Conservation (phyloP, 2,329 filamentous ascomycete genomes). For the Nemania abortiva region DNA sequence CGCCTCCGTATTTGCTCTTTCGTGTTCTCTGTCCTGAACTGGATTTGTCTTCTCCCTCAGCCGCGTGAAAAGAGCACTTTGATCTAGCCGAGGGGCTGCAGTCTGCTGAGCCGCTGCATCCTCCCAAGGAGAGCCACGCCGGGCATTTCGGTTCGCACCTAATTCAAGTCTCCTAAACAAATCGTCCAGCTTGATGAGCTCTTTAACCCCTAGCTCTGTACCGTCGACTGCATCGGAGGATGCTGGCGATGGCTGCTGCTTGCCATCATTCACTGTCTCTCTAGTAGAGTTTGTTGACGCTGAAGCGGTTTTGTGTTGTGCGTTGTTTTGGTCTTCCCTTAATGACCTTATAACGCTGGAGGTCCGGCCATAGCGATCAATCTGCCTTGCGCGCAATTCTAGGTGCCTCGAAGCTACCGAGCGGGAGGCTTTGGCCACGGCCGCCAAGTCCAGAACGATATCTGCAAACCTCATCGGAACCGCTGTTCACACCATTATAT, state of each 20-base stretch:
- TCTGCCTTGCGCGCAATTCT: conserved; percentile 67
- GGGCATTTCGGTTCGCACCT: conserved; percentile 31
- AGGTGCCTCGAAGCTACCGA: conserved; percentile 74
- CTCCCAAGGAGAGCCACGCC: conserved; percentile 22
- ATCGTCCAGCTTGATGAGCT: conserved; percentile 10
- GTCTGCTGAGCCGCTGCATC: conserved; percentile 31
- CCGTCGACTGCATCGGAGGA: neutral
- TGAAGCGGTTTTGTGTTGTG: conserved; percentile 9
- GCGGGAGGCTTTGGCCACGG: conserved; percentile 76
- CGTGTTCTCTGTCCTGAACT: conserved; percentile 11
- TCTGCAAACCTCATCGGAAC: conserved; percentile 70
- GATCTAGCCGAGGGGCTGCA: conserved; percentile 36
- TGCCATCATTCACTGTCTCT: conserved; percentile 22
- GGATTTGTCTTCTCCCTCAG: conserved; percentile 34
- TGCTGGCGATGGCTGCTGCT: conserved; percentile 20
- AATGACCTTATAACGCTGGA: conserved; percentile 58
- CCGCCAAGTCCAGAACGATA: conserved; percentile 75
- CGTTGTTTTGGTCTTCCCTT: conserved; percentile 41
- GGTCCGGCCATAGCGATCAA: conserved; percentile 63
- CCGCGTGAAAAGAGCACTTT: conserved; percentile 44
- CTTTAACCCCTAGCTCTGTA: conserved; percentile 17
- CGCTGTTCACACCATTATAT: conserved; percentile 32
- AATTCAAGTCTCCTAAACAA: neutral
- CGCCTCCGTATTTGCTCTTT: conserved; percentile 19
- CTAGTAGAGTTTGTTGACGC: conserved; percentile 6